These are phyloP conservation scores for Phytophthora lateralis DNA, from an alignment of 352 stramenopile genomes.

Conservation along the genomic window DNA sequence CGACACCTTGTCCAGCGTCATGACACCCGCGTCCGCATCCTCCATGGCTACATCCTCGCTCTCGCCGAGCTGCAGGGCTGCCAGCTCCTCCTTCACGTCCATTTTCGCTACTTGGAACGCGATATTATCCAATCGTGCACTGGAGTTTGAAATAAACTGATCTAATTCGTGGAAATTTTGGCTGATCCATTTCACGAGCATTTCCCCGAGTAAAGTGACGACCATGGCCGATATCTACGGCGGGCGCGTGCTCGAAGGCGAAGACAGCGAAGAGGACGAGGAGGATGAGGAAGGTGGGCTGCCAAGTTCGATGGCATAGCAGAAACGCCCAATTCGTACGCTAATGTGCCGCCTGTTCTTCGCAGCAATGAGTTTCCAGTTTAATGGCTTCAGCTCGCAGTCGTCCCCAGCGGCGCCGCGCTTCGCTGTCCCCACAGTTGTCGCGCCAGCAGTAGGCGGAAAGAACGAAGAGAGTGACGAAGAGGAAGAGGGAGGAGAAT, in stretches of 20 bases:
- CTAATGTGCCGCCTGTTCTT: conserved; percentile 1
- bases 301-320: neutral
- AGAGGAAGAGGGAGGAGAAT: conserved; percentile 21
- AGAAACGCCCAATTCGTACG: too few relatives aligned
- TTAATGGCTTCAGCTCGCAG: conserved; percentile 42
- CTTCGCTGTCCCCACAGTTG: conserved; percentile 37
- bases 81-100: conserved; percentile 36
- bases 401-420: conserved; percentile 26
- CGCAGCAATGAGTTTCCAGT: conserved; percentile 63
- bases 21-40: conserved; percentile 29
- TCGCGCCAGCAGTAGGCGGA: conserved; percentile 17
- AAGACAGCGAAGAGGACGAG: conserved; percentile 84
- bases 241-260: conserved; percentile 70
- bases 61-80: conserved; percentile 31
- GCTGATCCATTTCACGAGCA: neutral
- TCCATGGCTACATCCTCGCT: conserved; percentile 33
- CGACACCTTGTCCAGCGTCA: conserved; percentile 78
- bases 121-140: too few relatives aligned
- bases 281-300: conserved; percentile 59
- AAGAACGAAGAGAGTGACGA: conserved; percentile 46
- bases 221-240: conserved; percentile 64
- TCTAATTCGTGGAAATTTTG: too few relatives aligned
- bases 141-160: too few relatives aligned
- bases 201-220: too few relatives aligned
- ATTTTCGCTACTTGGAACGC: neutral